Conservation (phyloP, 1,139 yeast species). For the Torulaspora globosa region DNA sequence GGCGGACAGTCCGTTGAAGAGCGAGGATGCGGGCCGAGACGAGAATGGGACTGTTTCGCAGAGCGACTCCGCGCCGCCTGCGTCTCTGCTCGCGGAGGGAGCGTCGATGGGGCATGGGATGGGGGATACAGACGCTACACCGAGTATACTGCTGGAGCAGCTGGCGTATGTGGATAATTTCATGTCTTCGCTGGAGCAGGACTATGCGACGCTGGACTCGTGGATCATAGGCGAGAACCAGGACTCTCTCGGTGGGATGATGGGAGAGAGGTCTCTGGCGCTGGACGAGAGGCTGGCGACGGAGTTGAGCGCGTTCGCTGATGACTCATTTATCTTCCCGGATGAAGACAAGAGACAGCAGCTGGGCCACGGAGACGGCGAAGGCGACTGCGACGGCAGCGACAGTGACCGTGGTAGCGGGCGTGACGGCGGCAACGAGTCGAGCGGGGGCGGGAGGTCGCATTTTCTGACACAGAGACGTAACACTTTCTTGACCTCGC, state of each 20-base stretch:
- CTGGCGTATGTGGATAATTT: slow-evolving; percentile 72
- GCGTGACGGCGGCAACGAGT: not conserved
- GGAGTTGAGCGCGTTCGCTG: slow-evolving; percentile 76
- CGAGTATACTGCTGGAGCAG: slow-evolving; percentile 68
- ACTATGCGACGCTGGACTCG: slow-evolving; percentile 27
- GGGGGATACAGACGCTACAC: slow-evolving; percentile 41
- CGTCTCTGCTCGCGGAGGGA: slow-evolving; percentile 11
- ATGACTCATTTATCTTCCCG: slow-evolving; percentile 70
- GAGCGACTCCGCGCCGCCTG: slow-evolving; percentile 10
- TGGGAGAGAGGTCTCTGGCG: slow-evolving; percentile 33
- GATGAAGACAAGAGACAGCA: slow-evolving; percentile 57
- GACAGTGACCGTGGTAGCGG: slow-evolving; percentile 2
- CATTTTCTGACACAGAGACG: slow-evolving; percentile 33
- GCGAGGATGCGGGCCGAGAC: slow-evolving; percentile 1
- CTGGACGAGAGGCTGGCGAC: slow-evolving; percentile 66
- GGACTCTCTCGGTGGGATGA: not conserved
- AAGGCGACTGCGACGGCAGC: slow-evolving; percentile 2
- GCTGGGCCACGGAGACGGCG: slow-evolving; percentile 10
- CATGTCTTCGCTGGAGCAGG: slow-evolving; percentile 47
- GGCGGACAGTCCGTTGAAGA: slow-evolving; percentile 6
- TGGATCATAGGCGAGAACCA: slow-evolving; percentile 23
- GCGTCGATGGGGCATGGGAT: slow-evolving; percentile 7
- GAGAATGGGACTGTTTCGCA: slow-evolving; percentile 4
- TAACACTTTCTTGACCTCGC: slow-evolving; percentile 33
- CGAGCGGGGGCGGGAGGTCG: slow-evolving; percentile 9